Base-by-base conservation (phyloP, 129 eudicot species). In the Mikania micrantha region DNA sequence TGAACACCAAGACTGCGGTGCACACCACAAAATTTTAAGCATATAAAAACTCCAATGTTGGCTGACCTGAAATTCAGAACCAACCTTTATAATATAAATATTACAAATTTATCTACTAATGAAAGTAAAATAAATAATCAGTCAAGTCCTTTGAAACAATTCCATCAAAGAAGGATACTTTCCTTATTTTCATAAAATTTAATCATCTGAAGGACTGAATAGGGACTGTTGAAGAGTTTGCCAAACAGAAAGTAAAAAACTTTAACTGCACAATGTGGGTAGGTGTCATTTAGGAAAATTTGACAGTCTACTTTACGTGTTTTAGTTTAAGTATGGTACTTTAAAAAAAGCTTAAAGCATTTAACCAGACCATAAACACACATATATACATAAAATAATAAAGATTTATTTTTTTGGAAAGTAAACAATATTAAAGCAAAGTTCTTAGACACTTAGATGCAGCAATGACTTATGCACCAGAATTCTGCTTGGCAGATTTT, bases 1-100 rank as follows among this genome's bases (percentile, higher is more conserved):
- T 86, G 91, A 24, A 91, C 79, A 48, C 98, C 96, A 32, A 92
- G 98, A 80, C 95, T 85, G 81, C 98, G 80, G 68, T 92, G 98
- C 38, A 88, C 95, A 15, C 98, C 96, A 70, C 95, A 92, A 65
- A 96, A 92, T 76, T 92, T 88, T 74, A 92, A 82, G 81, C 98
- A 92, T 78, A 92, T 77, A 68, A 92, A 92, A 13, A 92, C 98
- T 69, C 98, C 98, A 65, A 92, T 88, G 76, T 86, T 92, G 53
- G 96, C 91, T 7, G 98, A 92, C 79, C 98, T 92, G 96, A 68
- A 82, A 82, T 21, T 63, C 27, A 49, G 38, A 60, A 67, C 0
- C 2, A 61, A 9, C 12, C 8, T 61, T 48, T 45, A 5, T 25
- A 34, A 15, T 1, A 8, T 7, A 31, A 44, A 6, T 5, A 45